A percentile compares a stretch with the other conserved stretches of the same genome.
Conservation (phyloP, 164 flowering plant species). For the Dillenia suffruticosa region DNA sequence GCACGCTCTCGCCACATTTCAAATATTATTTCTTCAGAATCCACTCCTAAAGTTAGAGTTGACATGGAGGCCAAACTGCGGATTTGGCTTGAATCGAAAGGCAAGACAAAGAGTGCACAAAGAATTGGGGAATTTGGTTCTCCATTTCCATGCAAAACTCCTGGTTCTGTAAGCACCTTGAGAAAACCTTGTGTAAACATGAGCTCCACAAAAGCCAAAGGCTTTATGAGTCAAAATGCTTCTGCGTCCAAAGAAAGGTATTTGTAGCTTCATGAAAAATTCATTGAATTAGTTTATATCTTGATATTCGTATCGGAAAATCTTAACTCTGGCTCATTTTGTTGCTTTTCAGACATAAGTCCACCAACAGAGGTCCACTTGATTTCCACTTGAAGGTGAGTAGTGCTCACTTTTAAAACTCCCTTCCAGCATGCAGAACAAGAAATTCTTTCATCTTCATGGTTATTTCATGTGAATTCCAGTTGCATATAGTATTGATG, state of each 20-base stretch:
- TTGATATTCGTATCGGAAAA: too few species aligned
- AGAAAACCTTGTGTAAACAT: slow-evolving; percentile 27
- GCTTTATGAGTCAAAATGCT: slow-evolving; percentile 8
- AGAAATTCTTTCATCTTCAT: too few species aligned
- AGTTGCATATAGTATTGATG: too few species aligned
- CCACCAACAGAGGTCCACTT: slow-evolving; percentile 16
- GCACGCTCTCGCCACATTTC: slow-evolving; percentile 72
- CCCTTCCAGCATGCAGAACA: too few species aligned
- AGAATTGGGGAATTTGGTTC: slow-evolving; percentile 34
- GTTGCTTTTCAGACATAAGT: slow-evolving; percentile 16
- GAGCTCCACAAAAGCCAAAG: slow-evolving; percentile 37
- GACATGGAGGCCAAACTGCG: slow-evolving; percentile 86
- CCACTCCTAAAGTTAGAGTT: slow-evolving; percentile 54
- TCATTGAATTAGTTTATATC: too few species aligned
- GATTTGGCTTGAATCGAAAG: slow-evolving; percentile 94
- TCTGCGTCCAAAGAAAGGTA: slow-evolving; percentile 40
- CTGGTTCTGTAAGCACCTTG: slow-evolving; percentile 29
- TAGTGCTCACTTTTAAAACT: neutral
- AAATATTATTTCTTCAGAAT: slow-evolving; percentile 49
- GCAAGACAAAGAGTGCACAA: slow-evolving; percentile 65
- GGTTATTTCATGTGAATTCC: too few species aligned
- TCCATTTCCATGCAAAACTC: slow-evolving; percentile 46
- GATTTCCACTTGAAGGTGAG: slow-evolving; percentile 32
- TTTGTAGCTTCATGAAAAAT: neutral
- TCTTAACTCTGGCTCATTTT: neutral